Percentiles rank a stretch among this genome's conserved stretches.
Evolutionary conservation across 2,329 filamentous ascomycete genomes (phyloP).

Genomic region (Helminthosporium solani): DNA sequence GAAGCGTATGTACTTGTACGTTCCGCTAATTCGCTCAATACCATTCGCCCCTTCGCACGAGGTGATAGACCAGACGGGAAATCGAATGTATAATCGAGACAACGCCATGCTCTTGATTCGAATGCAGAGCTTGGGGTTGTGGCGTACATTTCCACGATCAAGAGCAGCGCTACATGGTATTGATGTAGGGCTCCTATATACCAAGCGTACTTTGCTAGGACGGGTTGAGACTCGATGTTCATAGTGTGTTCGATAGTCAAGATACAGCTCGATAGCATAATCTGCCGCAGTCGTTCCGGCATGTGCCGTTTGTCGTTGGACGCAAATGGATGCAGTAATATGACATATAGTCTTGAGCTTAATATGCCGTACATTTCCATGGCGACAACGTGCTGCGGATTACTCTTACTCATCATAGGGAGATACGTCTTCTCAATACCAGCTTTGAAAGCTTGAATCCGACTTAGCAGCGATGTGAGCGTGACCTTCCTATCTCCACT

Average conservation of each 20-base stretch:
- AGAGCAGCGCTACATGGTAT: conserved; percentile 68
- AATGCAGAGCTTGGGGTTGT: conserved; percentile 57
- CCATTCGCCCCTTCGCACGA: conserved; percentile 59
- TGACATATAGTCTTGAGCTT: conserved; percentile 63
- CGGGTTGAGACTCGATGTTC: conserved; percentile 54
- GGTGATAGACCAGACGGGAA: conserved; percentile 55
- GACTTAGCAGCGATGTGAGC: conserved; percentile 64
- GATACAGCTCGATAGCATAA: conserved; percentile 63
- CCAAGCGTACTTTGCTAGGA: conserved; percentile 65
- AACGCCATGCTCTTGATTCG: conserved; percentile 67
- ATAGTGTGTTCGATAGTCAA: conserved; percentile 57
- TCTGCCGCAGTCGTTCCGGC: conserved; percentile 63
- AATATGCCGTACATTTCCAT: conserved; percentile 66
- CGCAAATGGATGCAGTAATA: conserved; percentile 69
- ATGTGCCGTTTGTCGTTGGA: conserved; percentile 50
- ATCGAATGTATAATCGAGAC: conserved; percentile 71
- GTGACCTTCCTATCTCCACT: conserved; percentile 25
- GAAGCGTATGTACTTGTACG: conserved; percentile 61
- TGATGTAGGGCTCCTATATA: conserved; percentile 70
- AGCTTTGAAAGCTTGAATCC: conserved; percentile 67
- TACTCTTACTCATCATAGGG: conserved; percentile 60
- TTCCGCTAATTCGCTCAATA: conserved; percentile 63
- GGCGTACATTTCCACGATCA: conserved; percentile 67
- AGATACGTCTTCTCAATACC: conserved; percentile 67
- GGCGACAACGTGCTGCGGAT: conserved; percentile 64